A percentile compares a stretch with the other conserved stretches of the same genome.
Evolutionary conservation across 768 basidiomycete genomes (phyloP).

Genomic region (Cyathus striatus): DNA sequence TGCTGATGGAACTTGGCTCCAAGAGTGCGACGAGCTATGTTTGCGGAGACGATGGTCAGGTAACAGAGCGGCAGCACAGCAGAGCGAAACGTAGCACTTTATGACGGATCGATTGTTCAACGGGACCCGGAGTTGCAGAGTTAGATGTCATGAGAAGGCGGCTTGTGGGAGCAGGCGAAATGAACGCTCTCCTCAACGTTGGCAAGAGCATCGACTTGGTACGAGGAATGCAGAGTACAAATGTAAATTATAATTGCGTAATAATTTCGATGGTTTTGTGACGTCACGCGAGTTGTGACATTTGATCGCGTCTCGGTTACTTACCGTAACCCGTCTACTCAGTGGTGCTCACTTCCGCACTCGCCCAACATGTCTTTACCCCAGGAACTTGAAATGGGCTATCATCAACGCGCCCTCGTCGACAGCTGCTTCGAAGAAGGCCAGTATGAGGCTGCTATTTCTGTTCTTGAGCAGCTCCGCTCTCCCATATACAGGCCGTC

Average conservation of each 20-base stretch:
- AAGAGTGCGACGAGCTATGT: constrained; percentile 57
- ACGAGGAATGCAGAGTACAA: too few relatives aligned
- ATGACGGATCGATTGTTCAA: constrained; percentile 62
- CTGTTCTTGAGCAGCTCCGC: constrained; percentile 57
- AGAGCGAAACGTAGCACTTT: too few relatives aligned
- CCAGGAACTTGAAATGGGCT: constrained; percentile 7
- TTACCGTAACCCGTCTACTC: too few relatives aligned
- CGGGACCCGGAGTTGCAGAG: constrained; percentile 31
- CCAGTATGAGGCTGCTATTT: constrained; percentile 66
- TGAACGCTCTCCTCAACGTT: not conserved
- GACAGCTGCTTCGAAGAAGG: constrained; percentile 76
- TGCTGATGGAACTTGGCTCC: constrained; percentile 55
- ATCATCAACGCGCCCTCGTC: constrained; percentile 32
- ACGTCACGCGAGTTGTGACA: constrained; percentile 1
- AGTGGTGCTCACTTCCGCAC: too few relatives aligned
- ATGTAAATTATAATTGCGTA: too few relatives aligned
- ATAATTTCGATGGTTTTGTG: too few relatives aligned
- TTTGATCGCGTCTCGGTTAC: too few relatives aligned
- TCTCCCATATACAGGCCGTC: constrained; percentile 53
- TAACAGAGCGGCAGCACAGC: constrained; percentile 7
- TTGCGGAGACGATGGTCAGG: too few relatives aligned
- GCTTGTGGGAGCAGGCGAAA: too few relatives aligned
- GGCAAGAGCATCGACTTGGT: too few relatives aligned
- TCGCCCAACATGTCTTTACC: too few relatives aligned
- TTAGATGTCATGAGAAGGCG: constrained; percentile 1